phyloP scores from a whole-genome alignment of 805 yeast species.

The Hanseniaspora guilliermondii region DNA sequence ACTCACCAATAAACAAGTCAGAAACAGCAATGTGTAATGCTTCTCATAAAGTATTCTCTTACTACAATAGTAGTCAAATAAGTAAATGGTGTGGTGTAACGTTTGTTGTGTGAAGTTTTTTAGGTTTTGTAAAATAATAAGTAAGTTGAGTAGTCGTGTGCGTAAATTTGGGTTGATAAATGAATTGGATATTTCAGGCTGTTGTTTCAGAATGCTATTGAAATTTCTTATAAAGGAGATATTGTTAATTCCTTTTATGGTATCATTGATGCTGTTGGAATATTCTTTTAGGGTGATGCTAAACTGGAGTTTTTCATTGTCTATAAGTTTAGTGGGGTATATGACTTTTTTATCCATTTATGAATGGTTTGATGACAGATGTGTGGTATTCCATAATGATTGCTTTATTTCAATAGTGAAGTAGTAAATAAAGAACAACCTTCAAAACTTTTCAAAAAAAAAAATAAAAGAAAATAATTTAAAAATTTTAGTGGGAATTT shows the following conservation, averaged over 20 bases:
- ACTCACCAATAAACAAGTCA: constrained; percentile 81
- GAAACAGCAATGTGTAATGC: constrained; percentile 74
- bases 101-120: constrained; percentile 53
- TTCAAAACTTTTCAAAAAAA: too few species aligned
- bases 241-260: constrained; percentile 30
- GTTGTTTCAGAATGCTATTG: constrained; percentile 58
- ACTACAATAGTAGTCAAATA: constrained; percentile 76
- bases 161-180: constrained; percentile 48
- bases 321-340: constrained; percentile 34
- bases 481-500: too few species aligned
- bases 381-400: not conserved
- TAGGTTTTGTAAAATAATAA: constrained; percentile 53
- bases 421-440: too few species aligned
- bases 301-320: constrained; percentile 34
- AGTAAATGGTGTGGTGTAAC: constrained; percentile 50
- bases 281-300: constrained; percentile 32
- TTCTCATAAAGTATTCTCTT: constrained; percentile 64
- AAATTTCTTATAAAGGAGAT: constrained; percentile 21
- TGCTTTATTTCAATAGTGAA: too few species aligned
- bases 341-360: constrained; percentile 14
- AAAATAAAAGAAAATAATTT: too few species aligned
- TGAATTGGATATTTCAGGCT: constrained; percentile 56
- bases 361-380: constrained; percentile 20
- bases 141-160: constrained; percentile 62
- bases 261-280: constrained; percentile 31